Base-by-base conservation (phyloP, 2,329 filamentous ascomycete genomes). In the Sporothrix protearum region DNA sequence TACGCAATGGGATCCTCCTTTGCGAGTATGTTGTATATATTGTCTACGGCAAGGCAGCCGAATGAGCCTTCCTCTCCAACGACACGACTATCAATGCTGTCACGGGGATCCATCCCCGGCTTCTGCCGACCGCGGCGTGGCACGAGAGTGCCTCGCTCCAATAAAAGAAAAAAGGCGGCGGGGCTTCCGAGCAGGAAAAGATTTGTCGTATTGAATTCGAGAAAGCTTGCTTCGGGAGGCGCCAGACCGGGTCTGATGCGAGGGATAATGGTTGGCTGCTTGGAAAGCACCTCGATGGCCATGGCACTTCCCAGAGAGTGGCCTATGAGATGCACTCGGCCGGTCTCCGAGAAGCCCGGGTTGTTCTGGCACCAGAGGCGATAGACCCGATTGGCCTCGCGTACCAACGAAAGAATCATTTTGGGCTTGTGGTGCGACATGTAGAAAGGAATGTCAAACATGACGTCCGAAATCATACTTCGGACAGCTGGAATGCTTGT, bases 391-490 rank as follows among this genome's bases (percentile, higher is more conserved):
- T 99, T 99, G 8, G 96, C 95, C 82, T 99, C 96, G 72, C 87
- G 87, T 53, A 97, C 90, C 64, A 97, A 89, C 0, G 96, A 94
- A 57, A 90, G 87, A 68, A 97, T 92, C 94, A 99, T 98, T 80
- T 94, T 97, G 3, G 91, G 88, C 77, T 98, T 97, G 81, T 98
- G 95, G 72, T 96, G 92, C 0, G 95, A 98, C 82, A 99, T 90
- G 81, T 98, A 99, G 79, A 97, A 98, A 0, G 96, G 96, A 67
- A 99, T 95, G 79, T 99, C 96, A 67, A 98, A 91, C 93, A 99
- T 97, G 76, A 99, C 93, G 79, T 99, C 96, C 55, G 92, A 96
- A 73, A 99, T 96, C 78, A 99, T 89, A 77, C 92, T 93, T 61
- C 96, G 90, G n/a, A 99, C 91, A 0, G 93, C 94, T 0, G 95